phyloP scores from a whole-genome alignment of 106 monocot species.

The Narthecium ossifragum region DNA sequence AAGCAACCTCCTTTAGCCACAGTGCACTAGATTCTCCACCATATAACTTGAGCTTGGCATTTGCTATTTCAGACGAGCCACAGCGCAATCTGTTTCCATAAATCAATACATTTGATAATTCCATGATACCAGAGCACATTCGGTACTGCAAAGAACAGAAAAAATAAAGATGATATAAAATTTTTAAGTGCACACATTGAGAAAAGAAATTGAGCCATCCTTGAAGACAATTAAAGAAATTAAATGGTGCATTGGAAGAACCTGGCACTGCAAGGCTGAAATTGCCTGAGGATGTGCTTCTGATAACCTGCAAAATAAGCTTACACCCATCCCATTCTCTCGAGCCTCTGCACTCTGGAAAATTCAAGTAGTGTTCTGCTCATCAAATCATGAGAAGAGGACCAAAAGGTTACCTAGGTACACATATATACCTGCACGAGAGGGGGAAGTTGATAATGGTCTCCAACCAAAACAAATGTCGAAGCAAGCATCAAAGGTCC shows the following conservation, averaged over 20 bases:
- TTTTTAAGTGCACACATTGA: not conserved
- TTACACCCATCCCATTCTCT: constrained; percentile 88
- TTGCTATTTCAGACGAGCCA: constrained; percentile 80
- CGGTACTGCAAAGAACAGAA: constrained; percentile 60
- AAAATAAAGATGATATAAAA: not conserved
- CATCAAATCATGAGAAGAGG: not conserved
- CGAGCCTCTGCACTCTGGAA: constrained; percentile 80
- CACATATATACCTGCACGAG: constrained; percentile 66
- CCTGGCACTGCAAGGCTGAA: constrained; percentile 88
- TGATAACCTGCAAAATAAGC: constrained; percentile 91
- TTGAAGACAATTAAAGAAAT: too few relatives aligned
- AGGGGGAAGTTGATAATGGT: constrained; percentile 97
- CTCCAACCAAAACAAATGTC: constrained; percentile 95
- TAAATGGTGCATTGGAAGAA: constrained; percentile 9
- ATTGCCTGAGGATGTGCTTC: constrained; percentile 98
- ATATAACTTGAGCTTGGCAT: constrained; percentile 63
- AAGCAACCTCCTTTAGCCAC: constrained; percentile 83
- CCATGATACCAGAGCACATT: constrained; percentile 95
- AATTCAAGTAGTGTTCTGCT: not conserved
- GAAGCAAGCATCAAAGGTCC: constrained; percentile 98
- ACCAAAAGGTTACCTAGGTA: not conserved
- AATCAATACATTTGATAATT: constrained; percentile 86
- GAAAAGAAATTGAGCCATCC: not conserved
- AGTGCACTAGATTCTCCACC: constrained; percentile 16
- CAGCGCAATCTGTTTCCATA: constrained; percentile 88